Base-by-base conservation (phyloP, 257 asterid species). In the Jacaranda copaia region DNA sequence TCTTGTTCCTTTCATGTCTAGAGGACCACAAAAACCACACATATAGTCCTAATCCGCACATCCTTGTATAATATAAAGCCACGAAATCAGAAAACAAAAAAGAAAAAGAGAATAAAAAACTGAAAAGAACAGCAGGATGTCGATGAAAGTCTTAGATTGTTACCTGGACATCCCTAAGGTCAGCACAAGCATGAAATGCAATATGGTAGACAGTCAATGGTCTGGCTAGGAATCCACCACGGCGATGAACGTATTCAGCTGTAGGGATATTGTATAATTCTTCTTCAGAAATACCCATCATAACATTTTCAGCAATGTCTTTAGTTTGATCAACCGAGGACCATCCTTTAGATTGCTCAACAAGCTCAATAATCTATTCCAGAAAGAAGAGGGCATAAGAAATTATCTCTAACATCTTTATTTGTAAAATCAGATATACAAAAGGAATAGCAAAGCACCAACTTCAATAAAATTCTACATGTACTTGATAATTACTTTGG, bases 341-440 rank as follows among this genome's bases (percentile, higher is more conserved):
- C 99, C 99, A 96, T 73, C 99, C 98, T 85, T 96, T 96, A 70
- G 99, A 96, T 86, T 93, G 98, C 82, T 91, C 97, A 75, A 96
- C 99, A 16, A 93, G 98, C 85, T 91, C 99, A 75, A 96, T 68
- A 81, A 96, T 91, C 99, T 96, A 82, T 65, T 75, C 82, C 85
- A 68, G 71, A 77, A 56, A 83, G 53, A 79, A 67, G 83, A 74
- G 72, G 40, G 68, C 66, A 61, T 48, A 62, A 72, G 67, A 73
- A 78, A 42, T 25, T 65, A 49, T 67, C 42, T 36, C 38, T 58
- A 60, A 85, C 18, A 79, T 64, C 12, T 81, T 73, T 45, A 75
- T 58, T 58, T 5, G 48, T 25, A 16, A 70, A 62, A 59, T 60
- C 74, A 80, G 53, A 49, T 66, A 39, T 61, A 35, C 42, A 67